Base-by-base conservation (phyloP, 805 yeast genomes). In the Cyberlindnera xylosilytica region DNA sequence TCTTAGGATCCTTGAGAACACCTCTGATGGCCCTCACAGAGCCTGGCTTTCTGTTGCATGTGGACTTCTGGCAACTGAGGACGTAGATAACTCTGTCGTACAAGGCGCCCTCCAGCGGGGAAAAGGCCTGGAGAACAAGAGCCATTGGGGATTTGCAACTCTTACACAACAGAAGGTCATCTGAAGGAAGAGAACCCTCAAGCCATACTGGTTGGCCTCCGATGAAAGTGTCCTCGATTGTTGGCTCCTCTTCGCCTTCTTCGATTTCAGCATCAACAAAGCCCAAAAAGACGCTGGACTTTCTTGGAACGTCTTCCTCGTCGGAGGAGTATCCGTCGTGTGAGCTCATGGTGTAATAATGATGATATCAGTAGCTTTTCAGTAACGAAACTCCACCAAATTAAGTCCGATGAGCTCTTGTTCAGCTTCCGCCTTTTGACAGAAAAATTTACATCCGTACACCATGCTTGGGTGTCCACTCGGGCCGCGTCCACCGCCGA, bases 71-170 rank as follows among this genome's bases (percentile, higher is more conserved):
- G 63, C 99, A 93, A 2, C 81, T 79, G 59, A 91, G 86, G 0
- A 93, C 72, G 56, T 91, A 93, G 15, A 93, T 63, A 3, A 79
- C 80, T 46, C 99, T 76, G 54, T 87, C 96, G 57, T 90, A 88
- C 32, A 79, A 68, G 10, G 81, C 71, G 27, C 74, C 74, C 26
- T 81, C 87, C 32, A 90, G 62, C 1, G 95, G 95, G 0, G 96
- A 83, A 62, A 74, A 83, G 2, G 91, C 83, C 60, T 93, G 98
- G 1, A 83, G 63, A 23, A 90, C 66, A 35, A 91, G 64, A 12
- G 84, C 77, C 82, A 88, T 73, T 13, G 69, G 64, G 9, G 68
- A 61, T 1, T 63, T 64, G 65, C 99, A 93, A 41, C 73, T 74
- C 36, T 73, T 76, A 66, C 99, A 93, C 27, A 64, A 58, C 7